Base-by-base conservation (phyloP, 2,329 filamentous ascomycete species). In the Alternaria gaisen region DNA sequence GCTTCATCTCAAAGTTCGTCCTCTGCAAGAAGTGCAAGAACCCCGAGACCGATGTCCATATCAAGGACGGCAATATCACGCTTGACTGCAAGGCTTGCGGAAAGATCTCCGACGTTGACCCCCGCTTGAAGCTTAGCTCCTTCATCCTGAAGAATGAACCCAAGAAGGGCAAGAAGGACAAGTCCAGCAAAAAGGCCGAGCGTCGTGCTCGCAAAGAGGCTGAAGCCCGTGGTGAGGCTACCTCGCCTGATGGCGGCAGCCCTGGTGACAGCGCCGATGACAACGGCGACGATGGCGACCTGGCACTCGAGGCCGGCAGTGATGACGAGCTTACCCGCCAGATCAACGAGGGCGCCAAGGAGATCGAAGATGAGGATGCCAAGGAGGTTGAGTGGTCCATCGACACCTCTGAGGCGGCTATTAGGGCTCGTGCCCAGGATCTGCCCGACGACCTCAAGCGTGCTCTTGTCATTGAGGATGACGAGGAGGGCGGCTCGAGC, bases 11-110 rank as follows among this genome's bases (percentile, higher is more conserved):
- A 85, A 97, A 93, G 84, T 99, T 98, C 72, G 95, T 99, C 75
- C 93, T 99, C 67, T 99, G 95, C 91, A 97, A 96, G 85, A 94
- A 96, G 81, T 99, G 95, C 90, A 97, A 97, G 89, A 99, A 99
- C 81, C 95, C 95, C 36, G 95, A 99, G 86, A 99, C 95, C 69
- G 94, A 96, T 69, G 90, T 98, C 77, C 88, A 91, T 77, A 93
- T 98, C 86, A 97, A 97, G 83, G 94, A 97, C 74, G 92, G 91
- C 56, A 89, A 87, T 78, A 98, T 99, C 80, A 82, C 92, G 65
- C 89, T 98, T 70, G 95, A 99, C 83, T 99, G 95, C 90, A 99
- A 99, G 85, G 95, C 95, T 65, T 99, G 95, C 78, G 95, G 95
- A 78, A 91, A 97, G 82, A 93, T 93, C 76, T 91, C 91, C 69